A percentile compares a stretch with the other conserved stretches of the same genome.
Evolutionary conservation across 2,329 filamentous ascomycete species (phyloP).

Genomic region (Paramyrothecium sp.): DNA sequence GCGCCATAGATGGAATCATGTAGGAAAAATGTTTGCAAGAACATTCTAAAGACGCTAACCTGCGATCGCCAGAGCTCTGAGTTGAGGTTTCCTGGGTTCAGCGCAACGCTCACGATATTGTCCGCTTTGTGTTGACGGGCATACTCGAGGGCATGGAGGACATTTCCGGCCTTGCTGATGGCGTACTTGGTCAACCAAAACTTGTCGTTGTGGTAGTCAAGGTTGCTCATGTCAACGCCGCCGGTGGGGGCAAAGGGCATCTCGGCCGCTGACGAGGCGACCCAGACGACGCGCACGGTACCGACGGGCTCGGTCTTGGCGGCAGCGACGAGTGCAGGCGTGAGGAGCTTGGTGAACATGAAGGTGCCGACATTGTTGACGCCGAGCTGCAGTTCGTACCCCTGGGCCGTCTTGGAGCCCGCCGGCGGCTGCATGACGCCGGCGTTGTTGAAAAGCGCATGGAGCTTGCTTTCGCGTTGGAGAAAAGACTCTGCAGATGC

Average conservation of each 20-base stretch:
- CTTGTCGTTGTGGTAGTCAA: constrained; percentile 21
- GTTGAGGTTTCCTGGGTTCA: constrained; percentile 33
- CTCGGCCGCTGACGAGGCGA: constrained; percentile 27
- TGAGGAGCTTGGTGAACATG: constrained; percentile 36
- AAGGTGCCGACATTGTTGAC: constrained; percentile 40
- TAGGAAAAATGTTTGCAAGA: neutral
- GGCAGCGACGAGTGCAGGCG: constrained; percentile 31
- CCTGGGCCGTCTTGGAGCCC: constrained; percentile 38
- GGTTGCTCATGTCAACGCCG: constrained; percentile 24
- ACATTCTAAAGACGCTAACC: constrained; percentile 9
- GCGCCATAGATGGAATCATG: constrained; percentile 34
- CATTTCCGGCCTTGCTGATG: constrained; percentile 28
- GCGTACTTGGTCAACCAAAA: constrained; percentile 22
- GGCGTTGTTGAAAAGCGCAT: constrained; percentile 45
- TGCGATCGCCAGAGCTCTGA: constrained; percentile 27
- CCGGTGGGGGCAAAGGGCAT: constrained; percentile 11
- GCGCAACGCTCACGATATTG: constrained; percentile 21
- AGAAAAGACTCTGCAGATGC: constrained; percentile 28
- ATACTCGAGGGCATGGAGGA: constrained; percentile 26
- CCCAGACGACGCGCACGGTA: constrained; percentile 26
- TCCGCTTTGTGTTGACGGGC: constrained; percentile 22
- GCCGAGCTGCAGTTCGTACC: constrained; percentile 41
- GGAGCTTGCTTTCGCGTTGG: constrained; percentile 26
- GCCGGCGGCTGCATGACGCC: constrained; percentile 39
- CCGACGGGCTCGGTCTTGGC: constrained; percentile 28